Evolutionary conservation across 2,329 filamentous ascomycete genomes (phyloP), one percentile per base, ranked within the genome.

Genomic region (Penicillium polonicum): DNA sequence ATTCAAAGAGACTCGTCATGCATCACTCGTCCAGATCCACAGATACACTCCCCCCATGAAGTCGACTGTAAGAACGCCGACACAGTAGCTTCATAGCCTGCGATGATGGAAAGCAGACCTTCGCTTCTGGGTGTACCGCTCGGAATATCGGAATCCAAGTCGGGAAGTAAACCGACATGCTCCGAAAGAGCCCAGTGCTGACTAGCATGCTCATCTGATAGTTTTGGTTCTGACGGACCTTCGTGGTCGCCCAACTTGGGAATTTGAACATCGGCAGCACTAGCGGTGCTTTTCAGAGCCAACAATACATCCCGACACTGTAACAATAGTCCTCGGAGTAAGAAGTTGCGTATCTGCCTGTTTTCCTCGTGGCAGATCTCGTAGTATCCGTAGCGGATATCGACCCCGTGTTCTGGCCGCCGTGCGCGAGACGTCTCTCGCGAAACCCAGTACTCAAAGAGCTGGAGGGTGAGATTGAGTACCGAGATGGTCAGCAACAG

Each of bases 401-500:
- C 60, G 29, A 62, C 46, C 4, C 57, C 58, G 10, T 61, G 55
- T 33, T 67, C 62, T 25, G 62, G 41, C n/a, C 52, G 49, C 42
- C 57, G 52, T 7, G 43, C 48, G 7, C 59, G 60, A 23, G 58
- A 55, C 3, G 58, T 62, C 49, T 70, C 67, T 25, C 64, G 67
- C 35, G 66, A 65, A n/a, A 71, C 62, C 63, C 70, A 71, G 56
- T 68, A 69, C 21, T 70, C 68, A 38, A 74, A 69, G 5, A 73
- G 43, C 25, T 73, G 68, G 19, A 74, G 60, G 3, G 64, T 65
- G 9, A 67, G 48, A 33, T 73, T 71, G n/a, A 74, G 60, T 2
- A 67, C 67, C 2, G 70, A 72, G 27, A 70, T 66, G 4, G 68
- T 64, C 12, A 71, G 48, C 5, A 73, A 60, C 27, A 72, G 49